Evolutionary conservation across 2,329 filamentous ascomycete genomes (phyloP).

Genomic region (Apiospora kogelbergensis): DNA sequence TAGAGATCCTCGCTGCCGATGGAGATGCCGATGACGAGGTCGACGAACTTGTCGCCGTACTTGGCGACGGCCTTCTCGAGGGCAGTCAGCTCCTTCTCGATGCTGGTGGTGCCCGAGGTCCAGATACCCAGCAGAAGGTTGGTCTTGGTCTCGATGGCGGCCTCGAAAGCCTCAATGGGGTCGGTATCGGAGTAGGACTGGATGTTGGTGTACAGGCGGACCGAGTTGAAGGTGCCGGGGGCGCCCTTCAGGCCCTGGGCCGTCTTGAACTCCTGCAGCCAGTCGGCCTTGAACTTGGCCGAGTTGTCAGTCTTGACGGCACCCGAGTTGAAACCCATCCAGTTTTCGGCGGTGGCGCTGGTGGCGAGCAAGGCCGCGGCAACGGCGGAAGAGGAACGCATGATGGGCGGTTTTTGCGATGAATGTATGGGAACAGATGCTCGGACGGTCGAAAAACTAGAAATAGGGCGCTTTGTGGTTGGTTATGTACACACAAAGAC

Average conservation of each 20-base stretch:
- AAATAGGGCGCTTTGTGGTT: slow-evolving; percentile 2
- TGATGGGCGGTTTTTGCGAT: slow-evolving; percentile 24
- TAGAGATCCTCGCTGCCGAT: slow-evolving; percentile 70
- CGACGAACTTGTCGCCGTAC: slow-evolving; percentile 50
- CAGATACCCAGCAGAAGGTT: slow-evolving; percentile 66
- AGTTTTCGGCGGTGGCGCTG: slow-evolving; percentile 39
- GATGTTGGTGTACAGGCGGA: slow-evolving; percentile 69
- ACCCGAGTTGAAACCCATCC: slow-evolving; percentile 55
- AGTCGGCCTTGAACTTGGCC: slow-evolving; percentile 54
- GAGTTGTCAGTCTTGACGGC: slow-evolving; percentile 44
- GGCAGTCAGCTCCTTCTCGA: slow-evolving; percentile 59
- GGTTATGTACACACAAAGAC: neutral
- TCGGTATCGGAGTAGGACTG: slow-evolving; percentile 67
- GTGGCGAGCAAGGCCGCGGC: slow-evolving; percentile 41
- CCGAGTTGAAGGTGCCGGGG: slow-evolving; percentile 56
- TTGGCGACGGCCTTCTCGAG: slow-evolving; percentile 55
- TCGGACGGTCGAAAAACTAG: neutral
- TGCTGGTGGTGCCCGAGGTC: slow-evolving; percentile 55
- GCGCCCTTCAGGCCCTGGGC: slow-evolving; percentile 41
- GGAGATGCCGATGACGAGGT: slow-evolving; percentile 63
- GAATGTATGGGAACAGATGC: neutral
- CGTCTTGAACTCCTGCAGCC: slow-evolving; percentile 45
- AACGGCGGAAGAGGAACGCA: slow-evolving; percentile 41
- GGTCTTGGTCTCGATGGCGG: slow-evolving; percentile 60
- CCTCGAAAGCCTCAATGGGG: slow-evolving; percentile 79